phyloP scores from a whole-genome alignment of 2,329 filamentous ascomycete species.

The Leptographium radiaticola region DNA sequence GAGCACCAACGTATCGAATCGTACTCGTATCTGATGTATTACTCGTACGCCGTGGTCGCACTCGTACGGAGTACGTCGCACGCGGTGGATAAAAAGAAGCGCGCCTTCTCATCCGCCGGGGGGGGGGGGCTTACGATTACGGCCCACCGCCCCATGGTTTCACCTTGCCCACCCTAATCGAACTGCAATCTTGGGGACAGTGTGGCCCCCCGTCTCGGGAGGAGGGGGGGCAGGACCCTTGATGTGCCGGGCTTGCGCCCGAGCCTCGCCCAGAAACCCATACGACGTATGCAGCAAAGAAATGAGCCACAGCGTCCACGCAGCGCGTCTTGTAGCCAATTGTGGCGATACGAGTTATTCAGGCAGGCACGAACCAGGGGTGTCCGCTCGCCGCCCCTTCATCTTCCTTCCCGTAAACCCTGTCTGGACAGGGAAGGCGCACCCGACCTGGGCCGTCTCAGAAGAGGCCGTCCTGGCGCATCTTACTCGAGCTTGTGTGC shows the following conservation, averaged over 20 bases:
- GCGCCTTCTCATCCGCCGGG: too few relatives aligned
- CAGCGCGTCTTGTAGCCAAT: too few relatives aligned
- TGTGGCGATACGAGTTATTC: not conserved
- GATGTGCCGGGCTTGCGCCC: too few relatives aligned
- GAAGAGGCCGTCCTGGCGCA: not conserved
- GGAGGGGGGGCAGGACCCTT: too few relatives aligned
- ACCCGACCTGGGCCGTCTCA: not conserved
- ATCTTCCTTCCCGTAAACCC: not conserved
- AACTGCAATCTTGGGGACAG: not conserved
- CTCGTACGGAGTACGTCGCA: too few relatives aligned
- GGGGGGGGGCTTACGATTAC: not conserved
- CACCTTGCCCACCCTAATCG: conserved; percentile 6
- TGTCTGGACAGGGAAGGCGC: not conserved
- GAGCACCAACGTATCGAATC: too few relatives aligned
- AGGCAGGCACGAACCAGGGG: not conserved
- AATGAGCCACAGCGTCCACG: too few relatives aligned
- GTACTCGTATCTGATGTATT: too few relatives aligned
- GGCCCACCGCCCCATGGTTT: conserved; percentile 4
- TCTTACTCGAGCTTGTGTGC: not conserved
- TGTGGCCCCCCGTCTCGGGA: not conserved
- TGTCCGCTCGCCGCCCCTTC: not conserved
- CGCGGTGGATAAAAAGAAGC: too few relatives aligned
- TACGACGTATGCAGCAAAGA: too few relatives aligned
- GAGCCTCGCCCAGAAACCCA: too few relatives aligned
- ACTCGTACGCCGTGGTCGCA: too few relatives aligned